These are phyloP conservation scores for Chaetomium fimeti DNA, from an alignment of 495 filamentous ascomycete genomes.

Conservation along the genomic window DNA sequence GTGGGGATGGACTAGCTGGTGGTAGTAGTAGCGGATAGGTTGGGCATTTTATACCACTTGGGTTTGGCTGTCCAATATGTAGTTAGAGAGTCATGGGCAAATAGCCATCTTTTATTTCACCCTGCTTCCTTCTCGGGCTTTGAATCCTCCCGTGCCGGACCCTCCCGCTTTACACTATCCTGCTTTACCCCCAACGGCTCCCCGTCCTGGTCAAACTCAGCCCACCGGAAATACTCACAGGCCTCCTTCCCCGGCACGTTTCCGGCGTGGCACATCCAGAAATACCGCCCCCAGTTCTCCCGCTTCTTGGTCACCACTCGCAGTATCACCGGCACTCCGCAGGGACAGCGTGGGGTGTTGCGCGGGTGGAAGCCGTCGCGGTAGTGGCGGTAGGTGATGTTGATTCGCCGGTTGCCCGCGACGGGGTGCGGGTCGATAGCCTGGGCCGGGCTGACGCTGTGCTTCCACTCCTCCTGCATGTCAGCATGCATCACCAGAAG, in stretches of 20 bases:
- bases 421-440: constrained; percentile 80
- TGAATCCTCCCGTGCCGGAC: neutral
- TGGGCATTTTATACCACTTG: neutral
- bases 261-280: constrained; percentile 90
- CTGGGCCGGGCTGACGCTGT: constrained; percentile 69
- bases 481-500: constrained; percentile 93
- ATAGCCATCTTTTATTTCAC: neutral
- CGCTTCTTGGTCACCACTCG: constrained; percentile 74
- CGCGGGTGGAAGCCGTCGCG: constrained; percentile 70
- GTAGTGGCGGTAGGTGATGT: constrained; percentile 92
- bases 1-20: constrained; percentile 28
- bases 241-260: constrained; percentile 72
- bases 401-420: constrained; percentile 75
- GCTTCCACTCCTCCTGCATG: constrained; percentile 81
- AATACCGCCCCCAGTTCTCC: constrained; percentile 74
- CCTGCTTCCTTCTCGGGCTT: neutral
- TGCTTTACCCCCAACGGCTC: constrained; percentile 61
- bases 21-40: constrained; percentile 12
- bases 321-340: constrained; percentile 68
- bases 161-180: neutral
- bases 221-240: constrained; percentile 86
- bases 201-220: constrained; percentile 83
- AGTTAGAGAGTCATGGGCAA: neutral
- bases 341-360: constrained; percentile 62
- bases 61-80: neutral